phyloP scores from a whole-genome alignment of 768 basidiomycete genomes.

The Panus rudis region DNA sequence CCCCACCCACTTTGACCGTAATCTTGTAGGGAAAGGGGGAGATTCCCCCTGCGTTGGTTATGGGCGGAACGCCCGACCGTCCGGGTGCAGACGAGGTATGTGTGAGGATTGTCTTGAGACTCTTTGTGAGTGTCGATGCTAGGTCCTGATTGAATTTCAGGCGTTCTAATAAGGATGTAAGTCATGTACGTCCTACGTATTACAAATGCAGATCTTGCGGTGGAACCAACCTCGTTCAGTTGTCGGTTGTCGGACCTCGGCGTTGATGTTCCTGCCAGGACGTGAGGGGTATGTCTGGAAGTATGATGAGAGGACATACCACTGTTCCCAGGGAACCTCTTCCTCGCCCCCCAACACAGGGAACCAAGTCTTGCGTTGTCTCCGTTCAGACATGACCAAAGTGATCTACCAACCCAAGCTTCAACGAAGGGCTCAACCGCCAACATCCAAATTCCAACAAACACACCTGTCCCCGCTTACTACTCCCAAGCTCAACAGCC shows the following conservation, averaged over 20 bases:
- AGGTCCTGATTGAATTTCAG: slow-evolving; percentile 52
- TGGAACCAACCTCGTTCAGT: slow-evolving; percentile 48
- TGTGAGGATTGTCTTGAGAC: slow-evolving; percentile 63
- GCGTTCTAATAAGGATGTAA: slow-evolving; percentile 38
- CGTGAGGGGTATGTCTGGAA: background rate
- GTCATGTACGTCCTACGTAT: too few species aligned
- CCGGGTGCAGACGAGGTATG: slow-evolving; percentile 78
- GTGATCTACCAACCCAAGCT: slow-evolving; percentile 40
- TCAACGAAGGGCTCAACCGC: background rate
- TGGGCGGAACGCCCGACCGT: slow-evolving; percentile 67
- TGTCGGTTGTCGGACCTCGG: slow-evolving; percentile 68
- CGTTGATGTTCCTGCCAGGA: slow-evolving; percentile 62
- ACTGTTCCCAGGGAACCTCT: slow-evolving; percentile 84
- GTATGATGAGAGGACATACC: slow-evolving; percentile 34
- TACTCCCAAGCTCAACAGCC: slow-evolving; percentile 54
- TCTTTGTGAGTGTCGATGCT: slow-evolving; percentile 52
- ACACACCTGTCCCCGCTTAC: slow-evolving; percentile 64
- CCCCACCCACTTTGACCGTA: slow-evolving; percentile 57
- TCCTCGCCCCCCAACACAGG: too few species aligned
- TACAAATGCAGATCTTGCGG: too few species aligned
- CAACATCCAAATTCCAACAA: background rate
- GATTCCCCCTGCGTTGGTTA: slow-evolving; percentile 62
- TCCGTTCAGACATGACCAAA: slow-evolving; percentile 72
- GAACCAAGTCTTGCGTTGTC: slow-evolving; percentile 75
- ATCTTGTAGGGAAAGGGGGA: slow-evolving; percentile 79